phyloP scores from a whole-genome alignment of 441 rosid genomes.

The Francoa sonchifolia region DNA sequence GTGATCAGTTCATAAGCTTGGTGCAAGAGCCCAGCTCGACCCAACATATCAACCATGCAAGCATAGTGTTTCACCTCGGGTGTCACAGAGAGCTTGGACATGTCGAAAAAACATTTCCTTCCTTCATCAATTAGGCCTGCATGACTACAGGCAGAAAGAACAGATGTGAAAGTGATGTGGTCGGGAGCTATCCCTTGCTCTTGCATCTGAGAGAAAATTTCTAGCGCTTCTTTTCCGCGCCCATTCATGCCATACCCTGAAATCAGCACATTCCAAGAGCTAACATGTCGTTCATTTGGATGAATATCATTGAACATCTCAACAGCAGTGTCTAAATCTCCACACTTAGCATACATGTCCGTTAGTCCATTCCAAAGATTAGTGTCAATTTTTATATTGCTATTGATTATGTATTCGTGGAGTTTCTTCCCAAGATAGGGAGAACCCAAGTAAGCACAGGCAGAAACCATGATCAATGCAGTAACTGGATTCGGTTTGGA shows the following conservation, averaged over 20 bases:
- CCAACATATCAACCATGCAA: constrained; percentile 64
- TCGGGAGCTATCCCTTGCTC: constrained; percentile 28
- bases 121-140: constrained; percentile 47
- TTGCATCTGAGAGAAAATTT: constrained; percentile 33
- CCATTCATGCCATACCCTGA: constrained; percentile 51
- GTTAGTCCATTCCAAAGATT: constrained; percentile 32
- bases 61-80: constrained; percentile 36
- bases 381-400: constrained; percentile 21
- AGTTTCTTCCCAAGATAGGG: constrained; percentile 29
- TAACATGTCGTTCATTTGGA: constrained; percentile 20
- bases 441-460: constrained; percentile 36
- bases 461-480: constrained; percentile 38
- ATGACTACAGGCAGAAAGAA: constrained; percentile 55
- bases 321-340: constrained; percentile 37
- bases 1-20: constrained; percentile 34
- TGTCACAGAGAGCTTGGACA: constrained; percentile 25
- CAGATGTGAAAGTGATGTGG: constrained; percentile 37
- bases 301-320: constrained; percentile 23
- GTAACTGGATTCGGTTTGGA: constrained; percentile 33
- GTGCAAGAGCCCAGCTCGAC: constrained; percentile 37
- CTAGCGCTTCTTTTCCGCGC: constrained; percentile 27
- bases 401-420: constrained; percentile 18
- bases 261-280: constrained; percentile 43
- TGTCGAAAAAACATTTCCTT: constrained; percentile 35
- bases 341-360: constrained; percentile 56